Evolutionary conservation across 345 rosid genomes (phyloP).

Genomic region (Lepidium aucheri): DNA sequence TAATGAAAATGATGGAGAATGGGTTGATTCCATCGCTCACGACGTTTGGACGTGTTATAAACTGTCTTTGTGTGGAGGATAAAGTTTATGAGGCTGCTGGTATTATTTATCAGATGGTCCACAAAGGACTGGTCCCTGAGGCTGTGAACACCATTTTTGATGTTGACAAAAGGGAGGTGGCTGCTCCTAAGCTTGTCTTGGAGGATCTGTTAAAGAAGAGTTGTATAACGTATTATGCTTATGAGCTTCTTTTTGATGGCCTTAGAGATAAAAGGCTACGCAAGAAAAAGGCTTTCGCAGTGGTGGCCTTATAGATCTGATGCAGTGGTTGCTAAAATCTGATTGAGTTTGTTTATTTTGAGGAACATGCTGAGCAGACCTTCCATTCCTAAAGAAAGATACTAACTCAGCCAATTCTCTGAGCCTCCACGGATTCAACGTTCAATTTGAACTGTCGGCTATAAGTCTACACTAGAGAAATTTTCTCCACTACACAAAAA

Average conservation of each 20-base stretch:
- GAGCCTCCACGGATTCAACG: not conserved
- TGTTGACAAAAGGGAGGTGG: constrained; percentile 63
- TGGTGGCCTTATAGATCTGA: constrained; percentile 12
- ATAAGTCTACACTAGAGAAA: not conserved
- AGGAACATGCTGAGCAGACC: not conserved
- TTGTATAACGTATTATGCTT: constrained; percentile 68
- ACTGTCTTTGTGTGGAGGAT: constrained; percentile 68
- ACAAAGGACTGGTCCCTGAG: constrained; percentile 63
- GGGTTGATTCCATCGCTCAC: constrained; percentile 62
- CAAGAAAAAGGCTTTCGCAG: constrained; percentile 38
- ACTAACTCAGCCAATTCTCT: not conserved
- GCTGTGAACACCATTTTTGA: constrained; percentile 65
- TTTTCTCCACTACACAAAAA: not conserved
- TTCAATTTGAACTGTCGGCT: not conserved
- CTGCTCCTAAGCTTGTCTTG: constrained; percentile 85
- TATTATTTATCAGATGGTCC: constrained; percentile 64
- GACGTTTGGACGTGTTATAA: constrained; percentile 73
- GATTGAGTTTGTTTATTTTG: not conserved
- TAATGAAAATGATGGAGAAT: constrained; percentile 47
- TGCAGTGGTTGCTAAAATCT: not conserved
- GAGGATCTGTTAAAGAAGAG: constrained; percentile 84
- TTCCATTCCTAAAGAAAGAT: not conserved
- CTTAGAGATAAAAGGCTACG: constrained; percentile 62
- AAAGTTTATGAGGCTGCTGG: constrained; percentile 65
- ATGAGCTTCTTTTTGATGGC: constrained; percentile 80